A percentile compares a stretch with the other conserved stretches of the same genome.
Evolutionary conservation across 306 rosid species (phyloP).

Genomic region (Cucumis melo): DNA sequence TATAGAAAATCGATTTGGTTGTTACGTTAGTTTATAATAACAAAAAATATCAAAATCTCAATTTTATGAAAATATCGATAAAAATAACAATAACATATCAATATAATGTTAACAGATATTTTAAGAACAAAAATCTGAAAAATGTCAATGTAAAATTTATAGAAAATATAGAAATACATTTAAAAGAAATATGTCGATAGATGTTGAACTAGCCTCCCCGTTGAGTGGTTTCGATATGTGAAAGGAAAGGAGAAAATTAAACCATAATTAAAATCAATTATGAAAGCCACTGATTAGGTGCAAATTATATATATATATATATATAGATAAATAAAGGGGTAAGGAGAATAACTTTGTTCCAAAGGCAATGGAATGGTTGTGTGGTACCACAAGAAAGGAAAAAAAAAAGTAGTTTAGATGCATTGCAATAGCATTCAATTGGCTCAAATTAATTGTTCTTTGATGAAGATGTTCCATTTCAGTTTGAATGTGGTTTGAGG

Average conservation of each 20-base stretch:
- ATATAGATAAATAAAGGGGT: background rate
- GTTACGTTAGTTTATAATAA: too few species aligned
- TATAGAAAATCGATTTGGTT: too few species aligned
- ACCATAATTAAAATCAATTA: background rate
- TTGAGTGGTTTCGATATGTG: background rate
- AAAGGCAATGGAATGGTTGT: constrained; percentile 1
- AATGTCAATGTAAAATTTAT: too few species aligned
- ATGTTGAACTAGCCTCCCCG: too few species aligned
- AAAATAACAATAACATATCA: too few species aligned
- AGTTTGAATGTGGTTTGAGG: background rate
- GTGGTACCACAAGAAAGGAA: background rate
- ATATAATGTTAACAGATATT: too few species aligned
- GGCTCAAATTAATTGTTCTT: background rate
- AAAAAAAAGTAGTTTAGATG: background rate
- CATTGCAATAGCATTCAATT: background rate
- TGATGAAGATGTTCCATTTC: background rate
- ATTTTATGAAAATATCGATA: too few species aligned
- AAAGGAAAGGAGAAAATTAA: background rate
- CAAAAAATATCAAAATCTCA: too few species aligned
- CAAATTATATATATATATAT: too few species aligned
- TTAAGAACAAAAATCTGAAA: too few species aligned
- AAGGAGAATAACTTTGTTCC: background rate
- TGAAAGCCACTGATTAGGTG: background rate
- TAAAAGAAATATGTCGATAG: too few species aligned
- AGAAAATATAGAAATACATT: too few species aligned